phyloP scores from a whole-genome alignment of 2,329 filamentous ascomycete genomes.

The Apiospora koreana region DNA sequence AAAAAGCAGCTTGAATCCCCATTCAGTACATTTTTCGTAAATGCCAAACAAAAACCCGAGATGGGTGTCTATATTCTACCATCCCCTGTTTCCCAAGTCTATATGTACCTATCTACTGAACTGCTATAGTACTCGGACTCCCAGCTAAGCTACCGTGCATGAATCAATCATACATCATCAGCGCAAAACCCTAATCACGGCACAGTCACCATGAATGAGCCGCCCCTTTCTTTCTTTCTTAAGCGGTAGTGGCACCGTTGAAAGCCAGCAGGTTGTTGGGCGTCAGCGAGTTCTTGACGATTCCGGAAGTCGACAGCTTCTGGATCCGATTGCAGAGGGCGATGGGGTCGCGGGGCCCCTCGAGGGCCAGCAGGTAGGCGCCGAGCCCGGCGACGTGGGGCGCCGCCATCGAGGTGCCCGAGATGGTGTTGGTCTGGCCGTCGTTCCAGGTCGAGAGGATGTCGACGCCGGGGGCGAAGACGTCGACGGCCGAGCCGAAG shows the following conservation, averaged over 20 bases:
- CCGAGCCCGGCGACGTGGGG: slow-evolving; percentile 45
- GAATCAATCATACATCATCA: not conserved
- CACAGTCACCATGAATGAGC: not conserved
- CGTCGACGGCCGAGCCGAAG: slow-evolving; percentile 37
- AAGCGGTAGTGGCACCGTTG: slow-evolving; percentile 19
- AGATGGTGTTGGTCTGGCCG: slow-evolving; percentile 39
- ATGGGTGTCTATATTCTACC: not conserved
- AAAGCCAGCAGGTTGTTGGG: slow-evolving; percentile 26
- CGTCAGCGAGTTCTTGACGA: slow-evolving; percentile 22
- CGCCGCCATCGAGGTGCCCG: slow-evolving; percentile 46
- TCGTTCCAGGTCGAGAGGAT: slow-evolving; percentile 41
- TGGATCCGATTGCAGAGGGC: slow-evolving; percentile 27
- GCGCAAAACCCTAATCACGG: not conserved
- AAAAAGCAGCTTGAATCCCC: not conserved
- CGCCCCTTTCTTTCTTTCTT: not conserved
- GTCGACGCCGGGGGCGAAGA: slow-evolving; percentile 43
- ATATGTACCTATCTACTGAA: not conserved
- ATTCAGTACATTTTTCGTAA: not conserved
- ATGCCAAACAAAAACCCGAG: not conserved
- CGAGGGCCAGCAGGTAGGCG: slow-evolving; percentile 48
- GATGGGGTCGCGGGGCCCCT: slow-evolving; percentile 37
- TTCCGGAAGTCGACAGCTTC: slow-evolving; percentile 22
- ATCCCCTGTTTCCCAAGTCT: not conserved
- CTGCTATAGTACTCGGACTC: not conserved
- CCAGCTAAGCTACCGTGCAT: not conserved